Base-by-base conservation (phyloP, 2,329 filamentous ascomycete species). In the Diplodia intermedia region DNA sequence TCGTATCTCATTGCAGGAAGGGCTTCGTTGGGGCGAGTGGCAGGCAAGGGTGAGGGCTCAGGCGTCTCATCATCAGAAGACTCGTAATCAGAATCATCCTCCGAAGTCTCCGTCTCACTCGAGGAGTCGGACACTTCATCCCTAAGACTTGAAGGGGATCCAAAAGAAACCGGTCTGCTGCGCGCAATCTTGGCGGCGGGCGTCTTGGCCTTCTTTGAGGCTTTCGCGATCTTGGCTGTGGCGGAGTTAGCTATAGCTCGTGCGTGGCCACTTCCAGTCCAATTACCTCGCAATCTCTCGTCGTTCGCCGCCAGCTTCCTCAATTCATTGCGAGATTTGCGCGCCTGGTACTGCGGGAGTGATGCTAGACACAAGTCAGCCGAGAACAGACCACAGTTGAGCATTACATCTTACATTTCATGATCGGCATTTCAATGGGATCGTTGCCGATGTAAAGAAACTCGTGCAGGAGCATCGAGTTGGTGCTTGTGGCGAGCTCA, bases 1-100 rank as follows among this genome's bases (percentile, higher is more conserved):
- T 89, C 86, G 75, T 89, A 89, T 66, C 83, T 81, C 15, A 83
- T 82, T 53, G 82, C 86, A 71, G 80, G 84, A 69, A 85, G 79
- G 5, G 84, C 82, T 55, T 86, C 84, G 47, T 79, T 81, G 11
- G 87, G 85, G 31, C 86, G 81, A 68, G 79, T 78, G 23, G 79
- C 72, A 12, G 87, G 85, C 8, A 89, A 76, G 26, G 88, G 88
- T 18, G 85, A 86, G 18, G 81, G 78, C 69, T 88, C 86, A 40
- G 83, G 81, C 15, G 84, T 82, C 36, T 85, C 83, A 65, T 82
- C 78, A 66, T 87, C 86, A 65, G 85, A 80, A 1, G 85, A 85
- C 49, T 80, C 78, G 70, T 86, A 82, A 71, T 78, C 83, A 71
- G 78, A 86, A 57, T 85, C 83, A 68, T 86, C 84, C 31, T 79